These are phyloP conservation scores for Ambrosia artemisiifolia DNA, from an alignment of 129 eudicot genomes.

Conservation along the genomic window DNA sequence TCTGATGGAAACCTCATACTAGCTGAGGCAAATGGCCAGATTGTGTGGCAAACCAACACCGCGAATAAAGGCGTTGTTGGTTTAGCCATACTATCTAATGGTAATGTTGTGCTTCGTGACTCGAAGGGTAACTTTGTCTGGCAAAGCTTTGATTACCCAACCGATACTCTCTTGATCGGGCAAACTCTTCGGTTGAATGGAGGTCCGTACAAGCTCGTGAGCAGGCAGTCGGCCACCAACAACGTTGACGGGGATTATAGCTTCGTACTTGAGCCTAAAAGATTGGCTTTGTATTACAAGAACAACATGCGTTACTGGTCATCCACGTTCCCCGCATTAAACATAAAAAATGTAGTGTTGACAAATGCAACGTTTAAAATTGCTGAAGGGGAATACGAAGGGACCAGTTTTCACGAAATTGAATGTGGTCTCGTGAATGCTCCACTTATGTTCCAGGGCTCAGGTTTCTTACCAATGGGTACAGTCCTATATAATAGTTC, in stretches of 20 bases:
- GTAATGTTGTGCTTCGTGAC: conserved; percentile 49
- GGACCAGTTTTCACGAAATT: neutral
- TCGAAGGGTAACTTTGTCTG: no score
- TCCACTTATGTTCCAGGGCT: neutral
- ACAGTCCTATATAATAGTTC: conserved; percentile 33
- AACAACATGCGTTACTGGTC: conserved; percentile 1
- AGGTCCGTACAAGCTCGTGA: conserved; percentile 34
- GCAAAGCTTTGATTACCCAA: no score
- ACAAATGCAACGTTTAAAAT: neutral
- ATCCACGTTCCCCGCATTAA: conserved; percentile 8
- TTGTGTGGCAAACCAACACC: conserved; percentile 50
- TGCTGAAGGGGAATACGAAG: conserved; percentile 10
- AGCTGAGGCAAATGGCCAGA: conserved; percentile 30
- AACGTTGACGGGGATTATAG: conserved; percentile 38
- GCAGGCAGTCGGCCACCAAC: conserved; percentile 32
- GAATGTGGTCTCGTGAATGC: neutral
- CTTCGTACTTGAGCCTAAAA: conserved; percentile 27
- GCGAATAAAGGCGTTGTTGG: conserved; percentile 46
- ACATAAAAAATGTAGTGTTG: neutral
- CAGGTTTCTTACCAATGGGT: neutral
- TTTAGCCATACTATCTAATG: conserved; percentile 13
- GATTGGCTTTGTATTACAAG: conserved; percentile 28
- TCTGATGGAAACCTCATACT: conserved; percentile 46
- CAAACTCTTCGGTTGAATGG: no score
- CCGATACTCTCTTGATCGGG: no score